Conservation (phyloP, 345 rosid species). For the Acer yangbiense region DNA sequence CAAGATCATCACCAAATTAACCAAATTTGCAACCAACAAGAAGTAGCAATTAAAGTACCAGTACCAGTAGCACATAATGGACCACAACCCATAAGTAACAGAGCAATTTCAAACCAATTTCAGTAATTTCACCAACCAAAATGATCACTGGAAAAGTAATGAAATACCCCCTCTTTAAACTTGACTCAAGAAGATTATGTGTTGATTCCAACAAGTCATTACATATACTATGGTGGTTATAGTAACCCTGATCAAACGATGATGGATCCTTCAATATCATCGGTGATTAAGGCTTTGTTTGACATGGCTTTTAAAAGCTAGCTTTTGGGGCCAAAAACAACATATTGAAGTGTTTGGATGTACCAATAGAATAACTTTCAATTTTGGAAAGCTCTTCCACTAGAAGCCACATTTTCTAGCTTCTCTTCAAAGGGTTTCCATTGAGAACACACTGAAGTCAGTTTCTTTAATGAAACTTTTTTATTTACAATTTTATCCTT, state of each 20-base stretch:
- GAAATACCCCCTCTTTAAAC: constrained; percentile 21
- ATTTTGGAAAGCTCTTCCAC: too few species aligned
- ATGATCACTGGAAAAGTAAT: constrained; percentile 31
- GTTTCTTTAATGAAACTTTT: too few species aligned
- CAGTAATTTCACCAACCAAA: constrained; percentile 18
- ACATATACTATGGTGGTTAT: background rate
- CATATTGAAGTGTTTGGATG: too few species aligned
- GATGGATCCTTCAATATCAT: constrained; percentile 38
- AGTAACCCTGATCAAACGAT: constrained; percentile 8
- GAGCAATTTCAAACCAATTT: constrained; percentile 24
- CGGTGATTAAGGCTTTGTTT: constrained; percentile 14
- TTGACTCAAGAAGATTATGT: constrained; percentile 34
- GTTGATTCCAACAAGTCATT: constrained; percentile 19
- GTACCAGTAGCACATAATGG: constrained; percentile 11
- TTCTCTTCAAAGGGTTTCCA: too few species aligned
- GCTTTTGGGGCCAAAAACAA: too few species aligned
- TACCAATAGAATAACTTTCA: too few species aligned
- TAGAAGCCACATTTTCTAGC: too few species aligned
- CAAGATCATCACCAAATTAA: constrained; percentile 16
- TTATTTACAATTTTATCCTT: too few species aligned
- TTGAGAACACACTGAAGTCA: too few species aligned
- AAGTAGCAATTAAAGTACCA: constrained; percentile 26
- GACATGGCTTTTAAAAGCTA: too few species aligned
- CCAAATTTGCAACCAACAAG: constrained; percentile 32
- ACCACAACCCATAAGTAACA: constrained; percentile 3